Evolutionary conservation across 805 yeast species (phyloP), one percentile per base, ranked within the genome.

Genomic region (Komagataella ulmi): DNA sequence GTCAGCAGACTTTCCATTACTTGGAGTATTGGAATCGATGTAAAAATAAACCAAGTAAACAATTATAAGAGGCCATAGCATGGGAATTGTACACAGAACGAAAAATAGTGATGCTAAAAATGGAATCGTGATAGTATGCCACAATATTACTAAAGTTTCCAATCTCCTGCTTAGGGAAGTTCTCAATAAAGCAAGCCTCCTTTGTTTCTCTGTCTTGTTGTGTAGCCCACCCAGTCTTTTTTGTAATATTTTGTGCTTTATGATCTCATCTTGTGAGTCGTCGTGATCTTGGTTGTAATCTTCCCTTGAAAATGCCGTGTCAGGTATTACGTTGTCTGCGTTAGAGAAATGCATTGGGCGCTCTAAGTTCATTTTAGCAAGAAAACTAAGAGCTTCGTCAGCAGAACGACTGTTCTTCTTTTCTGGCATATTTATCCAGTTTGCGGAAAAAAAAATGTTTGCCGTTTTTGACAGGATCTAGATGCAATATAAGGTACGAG

Each of bases 91-190:
- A 67, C 85, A 71, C 1, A 79, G 59, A 8, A 80, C 66, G 50
- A 88, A 72, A 56, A 83, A 80, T 3, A 81, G 50, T 6, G 79
- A 68, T 1, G 76, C 64, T 49, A 82, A 73, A 1, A 75, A 61
- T 1, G 95, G 84, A 30, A 87, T 80, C 4, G 86, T 75, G 17
- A 87, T 72, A 1, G 84, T 76, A 65, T 88, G 96, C 78, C 88
- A 76, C 2, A 86, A 72, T 12, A 88, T 77, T 1, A 80, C 80
- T 3, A 83, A 59, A 0, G 91, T 87, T 57, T 88, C 83, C 17
- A 80, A 59, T 49, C 95, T 67, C 54, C 83, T 70, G 24, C 65
- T 59, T 50, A 76, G 57, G 1, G 91, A 87, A 2, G 81, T 76
- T 17, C 64, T 67, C 50, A 73, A 66, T 5, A 83, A 87, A 3